A percentile compares a stretch with the other conserved stretches of the same genome.
phyloP scores from a whole-genome alignment of 2,329 filamentous ascomycete species.

The Hymenoscyphus repandus region DNA sequence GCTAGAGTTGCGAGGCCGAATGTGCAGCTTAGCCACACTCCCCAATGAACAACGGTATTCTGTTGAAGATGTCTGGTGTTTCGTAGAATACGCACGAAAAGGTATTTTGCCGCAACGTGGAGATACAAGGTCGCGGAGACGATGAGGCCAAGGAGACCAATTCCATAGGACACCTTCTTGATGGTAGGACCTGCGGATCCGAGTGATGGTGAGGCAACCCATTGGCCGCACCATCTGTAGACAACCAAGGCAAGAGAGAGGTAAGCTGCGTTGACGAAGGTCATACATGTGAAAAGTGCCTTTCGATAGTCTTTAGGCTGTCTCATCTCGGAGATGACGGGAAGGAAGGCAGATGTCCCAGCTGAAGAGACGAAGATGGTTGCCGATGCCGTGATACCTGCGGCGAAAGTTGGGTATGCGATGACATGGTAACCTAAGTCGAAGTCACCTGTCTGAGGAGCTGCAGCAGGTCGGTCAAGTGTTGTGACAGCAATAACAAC shows the following conservation, averaged over 20 bases:
- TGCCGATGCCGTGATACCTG: constrained; percentile 50
- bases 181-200: constrained; percentile 54
- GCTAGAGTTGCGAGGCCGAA: constrained; percentile 37
- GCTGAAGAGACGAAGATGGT: constrained; percentile 57
- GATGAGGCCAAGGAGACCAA: constrained; percentile 50
- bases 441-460: constrained; percentile 52
- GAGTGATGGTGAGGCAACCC: constrained; percentile 57
- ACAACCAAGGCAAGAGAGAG: constrained; percentile 46
- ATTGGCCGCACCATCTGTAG: constrained; percentile 58
- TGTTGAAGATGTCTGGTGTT: constrained; percentile 45
- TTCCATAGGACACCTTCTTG: constrained; percentile 57
- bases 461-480: constrained; percentile 52
- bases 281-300: constrained; percentile 54
- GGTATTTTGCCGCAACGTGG: constrained; percentile 49
- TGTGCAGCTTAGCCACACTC: constrained; percentile 44
- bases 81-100: constrained; percentile 50
- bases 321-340: constrained; percentile 61
- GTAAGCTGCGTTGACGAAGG: constrained; percentile 51
- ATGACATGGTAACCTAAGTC: constrained; percentile 55
- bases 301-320: constrained; percentile 55
- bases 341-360: constrained; percentile 55
- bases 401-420: constrained; percentile 50
- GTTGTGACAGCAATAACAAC: constrained; percentile 49
- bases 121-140: constrained; percentile 39
- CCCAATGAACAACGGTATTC: constrained; percentile 48